Conservation (phyloP, 768 basidiomycete genomes). For the Myochromella boudieri region DNA sequence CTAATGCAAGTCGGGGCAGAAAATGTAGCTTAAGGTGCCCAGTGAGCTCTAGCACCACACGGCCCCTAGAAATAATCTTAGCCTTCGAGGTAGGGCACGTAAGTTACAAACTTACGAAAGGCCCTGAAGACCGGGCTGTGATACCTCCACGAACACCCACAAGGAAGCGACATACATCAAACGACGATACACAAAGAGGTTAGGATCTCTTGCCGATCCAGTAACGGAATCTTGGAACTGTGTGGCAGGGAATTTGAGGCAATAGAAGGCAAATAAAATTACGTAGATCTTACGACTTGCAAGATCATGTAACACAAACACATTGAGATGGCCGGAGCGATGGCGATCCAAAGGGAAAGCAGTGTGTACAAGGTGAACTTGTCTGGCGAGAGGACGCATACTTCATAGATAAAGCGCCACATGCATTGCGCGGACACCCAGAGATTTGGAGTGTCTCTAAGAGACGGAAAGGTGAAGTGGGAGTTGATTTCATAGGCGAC, state of each 20-base stretch:
- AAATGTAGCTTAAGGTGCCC: constrained; percentile 37
- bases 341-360: constrained; percentile 27
- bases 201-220: too few species aligned
- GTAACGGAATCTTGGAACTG: constrained; percentile 16
- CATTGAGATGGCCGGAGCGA: constrained; percentile 33
- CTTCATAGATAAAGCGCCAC: constrained; percentile 21
- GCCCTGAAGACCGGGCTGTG: too few species aligned
- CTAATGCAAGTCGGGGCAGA: constrained; percentile 36
- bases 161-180: too few species aligned
- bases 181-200: too few species aligned
- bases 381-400: constrained; percentile 22
- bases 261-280: too few species aligned
- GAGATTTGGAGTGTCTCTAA: background rate
- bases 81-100: too few species aligned
- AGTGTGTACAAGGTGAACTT: constrained; percentile 24
- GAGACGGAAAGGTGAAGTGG: constrained; percentile 8
- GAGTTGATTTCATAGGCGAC: constrained; percentile 26
- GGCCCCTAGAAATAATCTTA: constrained; percentile 5
- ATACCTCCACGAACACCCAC: too few species aligned
- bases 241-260: too few species aligned
- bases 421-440: constrained; percentile 11
- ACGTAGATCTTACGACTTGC: constrained; percentile 26
- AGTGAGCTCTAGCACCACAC: constrained; percentile 21
- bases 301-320: constrained; percentile 31
- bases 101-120: too few species aligned